Base-by-base conservation (phyloP, 805 yeast genomes). In the Saccharomycopsis oosterbeekiorum region DNA sequence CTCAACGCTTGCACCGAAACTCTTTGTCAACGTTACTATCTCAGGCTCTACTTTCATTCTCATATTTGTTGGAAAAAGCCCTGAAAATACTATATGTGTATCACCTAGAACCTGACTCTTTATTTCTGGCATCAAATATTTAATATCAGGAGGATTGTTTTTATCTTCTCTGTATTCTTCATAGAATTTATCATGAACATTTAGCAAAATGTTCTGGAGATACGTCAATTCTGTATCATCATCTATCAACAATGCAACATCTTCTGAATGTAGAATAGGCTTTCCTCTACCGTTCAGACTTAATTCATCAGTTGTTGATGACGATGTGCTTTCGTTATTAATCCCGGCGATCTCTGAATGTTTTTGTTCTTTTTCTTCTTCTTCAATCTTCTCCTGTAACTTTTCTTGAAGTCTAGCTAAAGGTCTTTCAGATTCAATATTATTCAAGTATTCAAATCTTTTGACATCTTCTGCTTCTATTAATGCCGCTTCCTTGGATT, bases 21-120 rank as follows among this genome's bases (percentile, higher is more conserved):
- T 89, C 57, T 82, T 81, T 12, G 93, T 88, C 97, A 98, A 93
- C 24, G 86, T 83, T 1, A 92, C 97, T 54, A 94, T 88, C 70
- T 90, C 97, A 3, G 96, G 94, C 40, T 79, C 74, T 59, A 86
- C 85, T 17, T 88, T 39, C 40, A 47, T 21, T 60, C 83, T 80
- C 12, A 85, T 78, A 1, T 94, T 94, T n/a, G 89, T 70, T 0
- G 97, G 97, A 24, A 94, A 79, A n/a, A 93, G 78, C 0, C 98
- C 97, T 3, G 96, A 87, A 66, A 94, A 86, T 19, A 93, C 78
- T 60, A 94, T 81, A 2, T 83, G 82, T 55, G 85, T 80, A 6
- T 85, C 92, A 26, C 78, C 72, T 62, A 93, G 83, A 1, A 91
- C 91, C 61, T 78, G 68, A 9, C 74, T 70, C 69, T 92, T 93